These are phyloP conservation scores for Penicillium tannophilum DNA, from an alignment of 495 filamentous ascomycete species.

Conservation along the genomic window DNA sequence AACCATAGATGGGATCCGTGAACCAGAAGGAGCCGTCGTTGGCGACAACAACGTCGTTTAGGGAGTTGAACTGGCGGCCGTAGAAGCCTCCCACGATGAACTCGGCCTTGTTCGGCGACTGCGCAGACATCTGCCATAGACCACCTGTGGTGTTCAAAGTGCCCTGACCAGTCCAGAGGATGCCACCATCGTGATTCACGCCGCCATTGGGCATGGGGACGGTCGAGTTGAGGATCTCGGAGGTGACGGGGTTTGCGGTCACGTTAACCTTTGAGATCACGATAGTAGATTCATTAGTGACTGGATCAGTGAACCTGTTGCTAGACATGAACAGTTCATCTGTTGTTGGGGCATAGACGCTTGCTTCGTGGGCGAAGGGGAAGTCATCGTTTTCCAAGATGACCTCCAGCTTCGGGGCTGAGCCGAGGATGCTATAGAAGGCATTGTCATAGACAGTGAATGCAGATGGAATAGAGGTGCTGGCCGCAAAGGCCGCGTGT, in stretches of 20 bases:
- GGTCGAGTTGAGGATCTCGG: slow-evolving; percentile 37
- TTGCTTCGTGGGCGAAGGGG: slow-evolving; percentile 62
- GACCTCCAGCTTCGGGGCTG: slow-evolving; percentile 37
- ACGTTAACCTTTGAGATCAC: slow-evolving; percentile 39
- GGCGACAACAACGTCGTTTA: slow-evolving; percentile 49
- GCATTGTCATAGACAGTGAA: slow-evolving; percentile 35
- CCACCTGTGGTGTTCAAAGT: slow-evolving; percentile 49
- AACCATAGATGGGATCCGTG: slow-evolving; percentile 56
- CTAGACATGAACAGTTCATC: slow-evolving; percentile 64
- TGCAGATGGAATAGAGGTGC: slow-evolving; percentile 19
- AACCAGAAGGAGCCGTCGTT: slow-evolving; percentile 54
- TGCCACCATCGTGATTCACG: slow-evolving; percentile 44
- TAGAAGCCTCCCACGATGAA: slow-evolving; percentile 44
- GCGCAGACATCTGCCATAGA: slow-evolving; percentile 36
- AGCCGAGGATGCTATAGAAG: slow-evolving; percentile 41
- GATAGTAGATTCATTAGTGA: slow-evolving; percentile 35
- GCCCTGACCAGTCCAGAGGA: slow-evolving; percentile 58
- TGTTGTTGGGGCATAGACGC: slow-evolving; percentile 54
- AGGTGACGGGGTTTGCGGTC: slow-evolving; percentile 32
- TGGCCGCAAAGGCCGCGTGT: slow-evolving; percentile 9
- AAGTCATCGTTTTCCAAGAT: slow-evolving; percentile 39
- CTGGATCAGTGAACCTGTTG: slow-evolving; percentile 42
- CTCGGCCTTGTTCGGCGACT: slow-evolving; percentile 35
- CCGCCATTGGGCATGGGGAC: slow-evolving; percentile 61
- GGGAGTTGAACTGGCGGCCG: slow-evolving; percentile 48